Conservation (phyloP, 2,329 filamentous ascomycete genomes). For the Microcyclospora pomicola region DNA sequence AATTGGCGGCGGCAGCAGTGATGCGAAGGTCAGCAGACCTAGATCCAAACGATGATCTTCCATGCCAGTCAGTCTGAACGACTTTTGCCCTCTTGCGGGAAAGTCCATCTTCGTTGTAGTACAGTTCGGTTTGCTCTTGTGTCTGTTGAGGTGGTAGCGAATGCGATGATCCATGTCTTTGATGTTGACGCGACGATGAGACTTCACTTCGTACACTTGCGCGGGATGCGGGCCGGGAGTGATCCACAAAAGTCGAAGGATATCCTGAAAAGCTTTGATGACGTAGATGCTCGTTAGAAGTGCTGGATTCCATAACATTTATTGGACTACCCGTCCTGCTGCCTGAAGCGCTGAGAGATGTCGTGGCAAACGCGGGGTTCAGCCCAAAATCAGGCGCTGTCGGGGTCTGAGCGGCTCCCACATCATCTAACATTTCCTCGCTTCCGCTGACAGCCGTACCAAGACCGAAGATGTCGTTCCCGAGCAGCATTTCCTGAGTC, state of each 20-base stretch:
- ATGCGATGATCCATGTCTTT: slow-evolving; percentile 12
- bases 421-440: slow-evolving; percentile 11
- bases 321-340: slow-evolving; percentile 34
- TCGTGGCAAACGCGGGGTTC: slow-evolving; percentile 22
- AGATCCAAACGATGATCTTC: slow-evolving; percentile 56
- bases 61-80: slow-evolving; percentile 58
- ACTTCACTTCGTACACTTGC: slow-evolving; percentile 22
- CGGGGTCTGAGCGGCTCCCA: slow-evolving; percentile 21
- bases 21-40: slow-evolving; percentile 62
- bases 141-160: slow-evolving; percentile 7
- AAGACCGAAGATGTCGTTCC: slow-evolving; percentile 21
- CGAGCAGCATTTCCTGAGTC: slow-evolving; percentile 10
- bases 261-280: slow-evolving; percentile 21
- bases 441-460: slow-evolving; percentile 7
- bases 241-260: slow-evolving; percentile 13
- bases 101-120: slow-evolving; percentile 37
- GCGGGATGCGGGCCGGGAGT: slow-evolving; percentile 21
- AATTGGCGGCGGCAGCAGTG: slow-evolving; percentile 81
- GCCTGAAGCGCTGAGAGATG: slow-evolving; percentile 23
- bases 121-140: slow-evolving; percentile 13
- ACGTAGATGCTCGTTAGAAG: slow-evolving; percentile 18
- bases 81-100: slow-evolving; percentile 69
- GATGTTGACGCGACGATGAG: slow-evolving; percentile 8
- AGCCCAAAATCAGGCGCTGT: slow-evolving; percentile 14
- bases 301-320: slow-evolving; percentile 26